Evolutionary conservation across 2,329 filamentous ascomycete genomes (phyloP).

Genomic region (Xylaria sp.): DNA sequence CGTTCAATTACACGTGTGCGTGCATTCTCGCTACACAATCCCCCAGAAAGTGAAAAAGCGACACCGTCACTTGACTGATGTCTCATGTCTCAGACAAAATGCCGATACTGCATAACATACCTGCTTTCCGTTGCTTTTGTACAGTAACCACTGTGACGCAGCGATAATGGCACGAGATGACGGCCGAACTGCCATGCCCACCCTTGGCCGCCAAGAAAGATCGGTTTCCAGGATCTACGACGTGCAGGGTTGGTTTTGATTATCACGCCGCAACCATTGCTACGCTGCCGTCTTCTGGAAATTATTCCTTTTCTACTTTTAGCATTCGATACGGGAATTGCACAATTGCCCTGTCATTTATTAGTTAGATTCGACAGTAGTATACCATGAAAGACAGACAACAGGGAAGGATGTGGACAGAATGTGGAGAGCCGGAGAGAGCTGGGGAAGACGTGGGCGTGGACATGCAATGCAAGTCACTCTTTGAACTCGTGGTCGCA

Average conservation of each 20-base stretch:
- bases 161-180: conserved; percentile 5
- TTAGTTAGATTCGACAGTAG: not conserved
- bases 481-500: not conserved
- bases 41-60: not conserved
- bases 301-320: conserved; percentile 37
- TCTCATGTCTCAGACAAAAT: conserved; percentile 35
- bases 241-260: conserved; percentile 31
- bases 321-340: conserved; percentile 25
- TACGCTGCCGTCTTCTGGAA: conserved; percentile 36
- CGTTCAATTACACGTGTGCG: conserved; percentile 32
- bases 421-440: not conserved
- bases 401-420: not conserved
- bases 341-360: conserved; percentile 13
- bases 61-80: conserved; percentile 16
- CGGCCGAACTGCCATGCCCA: conserved; percentile 3
- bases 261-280: conserved; percentile 27
- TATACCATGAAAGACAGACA: too few relatives aligned
- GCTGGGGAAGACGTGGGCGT: not conserved
- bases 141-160: conserved; percentile 4
- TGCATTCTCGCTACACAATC: conserved; percentile 17
- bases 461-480: conserved; percentile 12
- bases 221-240: conserved; percentile 32
- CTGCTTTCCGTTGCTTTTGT: conserved; percentile 20
- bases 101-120: conserved; percentile 13
- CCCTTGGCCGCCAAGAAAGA: conserved; percentile 26